Base-by-base conservation (phyloP, 177 flowering plant genomes). In the Vitis hybrid region DNA sequence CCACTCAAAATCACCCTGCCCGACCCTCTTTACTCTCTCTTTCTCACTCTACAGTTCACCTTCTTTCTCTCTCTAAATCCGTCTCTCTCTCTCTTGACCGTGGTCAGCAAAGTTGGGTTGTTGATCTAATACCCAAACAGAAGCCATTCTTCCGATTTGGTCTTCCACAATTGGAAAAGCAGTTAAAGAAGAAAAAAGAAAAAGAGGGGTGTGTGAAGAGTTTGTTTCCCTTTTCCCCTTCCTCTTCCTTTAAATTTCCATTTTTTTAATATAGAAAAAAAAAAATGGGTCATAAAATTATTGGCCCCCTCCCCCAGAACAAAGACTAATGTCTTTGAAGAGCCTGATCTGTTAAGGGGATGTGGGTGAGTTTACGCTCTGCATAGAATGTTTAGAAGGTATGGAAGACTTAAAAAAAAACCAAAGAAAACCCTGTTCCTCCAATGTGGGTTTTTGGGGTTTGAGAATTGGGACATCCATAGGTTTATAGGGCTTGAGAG, bases 41-140 rank as follows among this genome's bases (percentile, higher is more conserved):
- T 7, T 39, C 6, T 7, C 45, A 7, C 50, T 69, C 62, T 60
- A 69, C 63, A 26, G 29, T 64, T 57, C 56, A 16, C 71, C 51
- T 20, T 53, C 20, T 48, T 57, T 51, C 48, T 55, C 63, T 63
- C 69, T 45, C 76, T 26, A 26, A 26, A 26, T 26, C 29, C 5
- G 3, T 64, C 75, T 49, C 60, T 52, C 64, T 50, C 63, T 69
- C 63, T 48, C 60, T 39, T 79, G 76, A 79, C 79, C 80, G 73
- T 61, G 78, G 84, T 81, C 81, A 83, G 83, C 72, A 69, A 80
- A 68, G 67, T 62, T 22, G 13, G 56, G 76, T n/a, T 39, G 45
- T 69, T 76, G 75, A 58, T 77, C 70, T 62, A 59, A 55, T 16
- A 52, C n/a, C 65, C 51, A 65, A 39, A 15, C 64, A 59, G 26